These are phyloP conservation scores for Aspergillus funiculosus DNA, from an alignment of 495 filamentous ascomycete genomes.

Conservation along the genomic window DNA sequence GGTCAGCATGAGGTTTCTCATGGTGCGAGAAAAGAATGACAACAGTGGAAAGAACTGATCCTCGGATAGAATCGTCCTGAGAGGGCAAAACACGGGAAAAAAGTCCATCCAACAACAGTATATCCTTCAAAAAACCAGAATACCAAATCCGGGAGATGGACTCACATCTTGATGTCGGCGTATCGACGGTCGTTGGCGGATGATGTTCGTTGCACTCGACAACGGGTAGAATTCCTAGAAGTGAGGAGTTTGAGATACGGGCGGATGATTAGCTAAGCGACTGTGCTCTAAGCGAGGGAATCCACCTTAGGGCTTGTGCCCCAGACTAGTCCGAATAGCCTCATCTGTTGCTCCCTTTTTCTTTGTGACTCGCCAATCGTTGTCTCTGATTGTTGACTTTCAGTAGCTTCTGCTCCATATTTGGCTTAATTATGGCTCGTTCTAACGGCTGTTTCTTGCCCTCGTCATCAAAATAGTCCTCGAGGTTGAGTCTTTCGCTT, in stretches of 20 bases:
- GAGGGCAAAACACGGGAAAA: slow-evolving; percentile 13
- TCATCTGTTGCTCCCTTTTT: slow-evolving; percentile 1
- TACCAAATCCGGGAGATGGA: slow-evolving; percentile 29
- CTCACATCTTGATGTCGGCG: slow-evolving; percentile 53
- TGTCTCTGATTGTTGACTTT: background rate
- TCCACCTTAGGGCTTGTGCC: slow-evolving; percentile 36
- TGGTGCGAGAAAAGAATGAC: slow-evolving; percentile 6
- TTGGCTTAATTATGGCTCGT: too few relatives aligned
- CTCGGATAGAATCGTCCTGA: slow-evolving; percentile 1
- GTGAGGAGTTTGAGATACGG: slow-evolving; percentile 43
- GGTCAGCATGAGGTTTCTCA: slow-evolving; percentile 31
- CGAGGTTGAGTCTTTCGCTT: too few relatives aligned
- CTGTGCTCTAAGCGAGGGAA: slow-evolving; percentile 42
- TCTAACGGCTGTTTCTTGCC: too few relatives aligned
- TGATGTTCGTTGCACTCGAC: slow-evolving; percentile 47
- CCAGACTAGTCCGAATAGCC: slow-evolving; percentile 7
- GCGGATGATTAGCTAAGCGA: slow-evolving; percentile 45
- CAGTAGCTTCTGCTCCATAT: too few relatives aligned
- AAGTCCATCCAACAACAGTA: slow-evolving; percentile 16
- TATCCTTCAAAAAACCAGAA: slow-evolving; percentile 9
- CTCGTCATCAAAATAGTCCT: too few relatives aligned
- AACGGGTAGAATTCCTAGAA: slow-evolving; percentile 37
- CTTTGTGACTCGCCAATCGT: background rate
- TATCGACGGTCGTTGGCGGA: slow-evolving; percentile 51
- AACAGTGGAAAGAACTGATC: too few relatives aligned